Evolutionary conservation across 768 basidiomycete genomes (phyloP), one percentile per base, ranked within the genome.

Genomic region (Gyrodon lividus): DNA sequence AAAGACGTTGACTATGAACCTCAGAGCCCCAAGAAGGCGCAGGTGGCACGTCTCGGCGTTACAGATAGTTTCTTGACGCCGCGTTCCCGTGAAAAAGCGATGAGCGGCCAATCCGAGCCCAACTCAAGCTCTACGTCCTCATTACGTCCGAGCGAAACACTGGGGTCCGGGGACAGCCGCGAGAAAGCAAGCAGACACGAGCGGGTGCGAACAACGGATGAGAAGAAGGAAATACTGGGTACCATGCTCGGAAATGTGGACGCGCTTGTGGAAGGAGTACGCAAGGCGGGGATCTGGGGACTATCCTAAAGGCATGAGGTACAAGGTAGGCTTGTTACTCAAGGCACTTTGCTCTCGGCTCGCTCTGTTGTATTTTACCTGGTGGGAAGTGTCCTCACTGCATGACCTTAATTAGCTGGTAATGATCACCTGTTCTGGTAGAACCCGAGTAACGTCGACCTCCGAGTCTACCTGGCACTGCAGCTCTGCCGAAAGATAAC

Each of bases 241-340:
- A 84, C 80, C 40, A 86, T 93, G 82, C 69, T 96, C 39, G 92
- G 91, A 4, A 95, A 96, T 65, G 93, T 96, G 3, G 93, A 95
- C 65, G 87, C 89, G 26, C 76, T 96, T 9, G 90, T 96, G 5
- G 90, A 92, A 55, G 86, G 92, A 0, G 88, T 96, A 30, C 76
- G 86, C 54, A 88, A 84, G 68, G 90, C 89, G 0, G 91, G 92
- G 0, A 83, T 94, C 49, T 95, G 90, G 90, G 91, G 92, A 6
- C 66, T 92, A 50, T 82, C 69, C 30, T 80, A 63, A 53, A 20
- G 2, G 23, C 14, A 43, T 7, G 9, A 26, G 16, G 35, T 17
- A 10, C 33, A 26, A 46, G 13, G 33, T 24, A 7, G 31, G 13
- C 37, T 16, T 16, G 23, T 13, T 43, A 4, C 3, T 9, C 14